These are phyloP conservation scores for Fraxinus sp. DNA, from an alignment of 305 asterid genomes.

Conservation along the genomic window DNA sequence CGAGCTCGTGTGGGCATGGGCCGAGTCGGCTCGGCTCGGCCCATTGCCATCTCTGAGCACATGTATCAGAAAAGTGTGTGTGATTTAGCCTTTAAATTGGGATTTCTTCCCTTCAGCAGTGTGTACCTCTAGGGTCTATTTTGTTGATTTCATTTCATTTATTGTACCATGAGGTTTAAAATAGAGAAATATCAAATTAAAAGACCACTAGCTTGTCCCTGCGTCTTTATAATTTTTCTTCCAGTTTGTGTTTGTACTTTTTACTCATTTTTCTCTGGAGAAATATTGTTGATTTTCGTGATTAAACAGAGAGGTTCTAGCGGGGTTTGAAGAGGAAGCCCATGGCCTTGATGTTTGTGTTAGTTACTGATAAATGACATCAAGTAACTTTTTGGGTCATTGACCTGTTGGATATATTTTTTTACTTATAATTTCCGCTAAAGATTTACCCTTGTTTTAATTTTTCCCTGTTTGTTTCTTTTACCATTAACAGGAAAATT, in stretches of 20 bases:
- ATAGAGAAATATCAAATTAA: neutral
- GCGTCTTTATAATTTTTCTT: neutral
- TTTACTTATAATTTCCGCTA: no score
- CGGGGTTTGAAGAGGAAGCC: slow-evolving; percentile 64
- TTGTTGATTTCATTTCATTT: neutral
- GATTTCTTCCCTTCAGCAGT: neutral
- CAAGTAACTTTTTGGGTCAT: no score
- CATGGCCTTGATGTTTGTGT: slow-evolving; percentile 38
- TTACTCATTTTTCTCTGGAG: neutral
- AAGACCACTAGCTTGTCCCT: neutral
- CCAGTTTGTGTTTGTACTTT: neutral
- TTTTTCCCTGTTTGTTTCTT: no score
- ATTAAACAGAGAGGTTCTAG: slow-evolving; percentile 35
- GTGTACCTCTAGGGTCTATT: neutral
- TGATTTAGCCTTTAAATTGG: neutral
- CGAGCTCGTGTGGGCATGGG: no score
- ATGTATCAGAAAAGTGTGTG: neutral
- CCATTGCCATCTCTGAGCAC: no score
- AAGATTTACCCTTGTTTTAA: no score
- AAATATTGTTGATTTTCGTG: neutral
- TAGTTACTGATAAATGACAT: no score
- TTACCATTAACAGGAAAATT: no score
- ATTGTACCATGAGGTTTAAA: neutral
- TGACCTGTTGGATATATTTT: no score
- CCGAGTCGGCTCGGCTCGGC: no score